phyloP scores from a whole-genome alignment of 495 filamentous ascomycete genomes.

The Penicillium malachiteum region DNA sequence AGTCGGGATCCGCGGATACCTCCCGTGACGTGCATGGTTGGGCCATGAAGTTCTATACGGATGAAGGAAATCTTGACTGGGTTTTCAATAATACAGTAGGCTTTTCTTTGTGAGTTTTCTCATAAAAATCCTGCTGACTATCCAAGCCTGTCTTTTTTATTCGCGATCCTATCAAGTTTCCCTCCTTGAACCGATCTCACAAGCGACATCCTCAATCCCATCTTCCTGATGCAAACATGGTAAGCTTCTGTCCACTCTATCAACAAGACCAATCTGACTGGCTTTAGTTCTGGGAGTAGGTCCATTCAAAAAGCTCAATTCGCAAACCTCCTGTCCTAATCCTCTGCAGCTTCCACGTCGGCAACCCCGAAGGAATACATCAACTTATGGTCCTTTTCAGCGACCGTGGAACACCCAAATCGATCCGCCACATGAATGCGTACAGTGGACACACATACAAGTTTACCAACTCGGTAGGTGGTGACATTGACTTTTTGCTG shows the following conservation, averaged over 20 bases:
- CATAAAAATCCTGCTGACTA: no score
- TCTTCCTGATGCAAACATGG: constrained; percentile 51
- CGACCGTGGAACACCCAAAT: constrained; percentile 63
- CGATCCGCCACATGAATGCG: constrained; percentile 60
- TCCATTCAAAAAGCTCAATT: constrained; percentile 49
- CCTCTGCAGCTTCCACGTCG: constrained; percentile 46
- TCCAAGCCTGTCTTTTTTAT: constrained; percentile 50
- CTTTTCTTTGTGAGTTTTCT: background rate
- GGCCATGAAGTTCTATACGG: constrained; percentile 73
- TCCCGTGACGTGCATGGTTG: constrained; percentile 67
- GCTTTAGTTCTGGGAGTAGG: constrained; percentile 53
- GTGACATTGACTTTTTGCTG: background rate
- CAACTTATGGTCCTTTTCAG: constrained; percentile 63
- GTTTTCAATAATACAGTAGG: constrained; percentile 35
- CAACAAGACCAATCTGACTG: constrained; percentile 1
- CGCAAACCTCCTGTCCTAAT: constrained; percentile 31
- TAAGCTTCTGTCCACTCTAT: constrained; percentile 1
- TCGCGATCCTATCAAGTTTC: constrained; percentile 56
- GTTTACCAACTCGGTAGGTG: constrained; percentile 54
- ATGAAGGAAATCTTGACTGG: constrained; percentile 72
- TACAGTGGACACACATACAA: constrained; percentile 70
- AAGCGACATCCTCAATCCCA: constrained; percentile 50
- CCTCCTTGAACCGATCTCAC: constrained; percentile 52
- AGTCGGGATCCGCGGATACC: constrained; percentile 64
- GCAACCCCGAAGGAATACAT: constrained; percentile 64